Evolutionary conservation across 306 rosid genomes (phyloP).

Genomic region (Myrica gale): DNA sequence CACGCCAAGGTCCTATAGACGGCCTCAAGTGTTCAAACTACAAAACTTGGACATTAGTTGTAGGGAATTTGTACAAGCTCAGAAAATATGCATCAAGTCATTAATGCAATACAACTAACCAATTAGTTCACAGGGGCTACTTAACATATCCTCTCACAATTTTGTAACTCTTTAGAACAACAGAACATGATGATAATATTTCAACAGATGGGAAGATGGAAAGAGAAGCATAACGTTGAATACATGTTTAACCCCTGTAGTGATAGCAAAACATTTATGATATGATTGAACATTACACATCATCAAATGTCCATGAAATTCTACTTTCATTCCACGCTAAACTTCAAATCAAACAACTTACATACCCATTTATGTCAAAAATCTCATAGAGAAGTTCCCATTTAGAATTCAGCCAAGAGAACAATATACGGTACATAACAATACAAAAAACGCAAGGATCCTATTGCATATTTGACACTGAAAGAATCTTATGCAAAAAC

Average conservation of each 20-base stretch:
- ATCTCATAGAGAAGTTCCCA: neutral
- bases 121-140: too few species aligned
- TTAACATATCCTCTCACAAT: neutral
- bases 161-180: neutral
- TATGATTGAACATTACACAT: neutral
- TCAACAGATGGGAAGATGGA: neutral
- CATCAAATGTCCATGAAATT: neutral
- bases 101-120: neutral
- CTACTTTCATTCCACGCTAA: neutral
- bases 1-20: constrained; percentile 33
- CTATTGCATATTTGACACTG: neutral
- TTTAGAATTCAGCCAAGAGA: neutral
- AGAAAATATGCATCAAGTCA: constrained; percentile 18
- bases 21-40: constrained; percentile 47
- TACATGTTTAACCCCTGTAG: neutral
- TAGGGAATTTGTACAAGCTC: constrained; percentile 15
- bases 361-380: neutral
- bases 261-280: neutral
- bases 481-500: neutral
- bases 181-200: neutral
- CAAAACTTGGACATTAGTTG: constrained; percentile 22
- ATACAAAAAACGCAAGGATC: too few species aligned
- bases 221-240: neutral
- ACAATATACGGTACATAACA: too few species aligned
- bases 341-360: neutral